Evolutionary conservation across 768 basidiomycete species (phyloP).

Genomic region (Dioszegia crocea): DNA sequence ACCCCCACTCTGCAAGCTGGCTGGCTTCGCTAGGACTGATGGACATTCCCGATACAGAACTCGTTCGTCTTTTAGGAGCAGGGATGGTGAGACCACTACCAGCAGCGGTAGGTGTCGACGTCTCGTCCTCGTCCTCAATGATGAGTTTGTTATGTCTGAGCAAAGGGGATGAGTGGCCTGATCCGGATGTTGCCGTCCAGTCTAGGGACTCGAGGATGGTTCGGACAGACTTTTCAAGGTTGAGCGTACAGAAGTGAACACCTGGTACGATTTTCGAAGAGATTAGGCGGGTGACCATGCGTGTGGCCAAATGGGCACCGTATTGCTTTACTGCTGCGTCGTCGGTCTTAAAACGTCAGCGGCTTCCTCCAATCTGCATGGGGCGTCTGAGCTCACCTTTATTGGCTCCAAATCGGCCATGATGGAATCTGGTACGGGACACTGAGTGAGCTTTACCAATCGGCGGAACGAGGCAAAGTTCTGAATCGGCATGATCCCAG

Average conservation of each 20-base stretch:
- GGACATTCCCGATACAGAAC: constrained; percentile 39
- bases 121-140: constrained; percentile 34
- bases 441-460: constrained; percentile 81
- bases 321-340: constrained; percentile 92
- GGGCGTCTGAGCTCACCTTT: constrained; percentile 56
- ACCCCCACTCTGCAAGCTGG: constrained; percentile 43
- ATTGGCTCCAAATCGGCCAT: constrained; percentile 68
- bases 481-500: constrained; percentile 97
- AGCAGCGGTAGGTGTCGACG: background rate
- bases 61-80: background rate
- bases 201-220: constrained; percentile 72
- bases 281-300: constrained; percentile 68
- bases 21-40: constrained; percentile 53
- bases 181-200: constrained; percentile 54
- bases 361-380: background rate
- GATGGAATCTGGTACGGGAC: constrained; percentile 65
- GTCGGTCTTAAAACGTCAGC: constrained; percentile 68
- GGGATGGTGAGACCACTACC: constrained; percentile 1
- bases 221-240: constrained; percentile 91
- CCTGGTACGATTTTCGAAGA: constrained; percentile 52
- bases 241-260: constrained; percentile 92
- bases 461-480: constrained; percentile 90
- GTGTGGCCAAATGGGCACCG: constrained; percentile 77
- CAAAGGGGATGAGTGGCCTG: constrained; percentile 42
- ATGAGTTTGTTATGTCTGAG: constrained; percentile 45